Base-by-base conservation (phyloP, 805 yeast species). In the Ogataea populi-albae region DNA sequence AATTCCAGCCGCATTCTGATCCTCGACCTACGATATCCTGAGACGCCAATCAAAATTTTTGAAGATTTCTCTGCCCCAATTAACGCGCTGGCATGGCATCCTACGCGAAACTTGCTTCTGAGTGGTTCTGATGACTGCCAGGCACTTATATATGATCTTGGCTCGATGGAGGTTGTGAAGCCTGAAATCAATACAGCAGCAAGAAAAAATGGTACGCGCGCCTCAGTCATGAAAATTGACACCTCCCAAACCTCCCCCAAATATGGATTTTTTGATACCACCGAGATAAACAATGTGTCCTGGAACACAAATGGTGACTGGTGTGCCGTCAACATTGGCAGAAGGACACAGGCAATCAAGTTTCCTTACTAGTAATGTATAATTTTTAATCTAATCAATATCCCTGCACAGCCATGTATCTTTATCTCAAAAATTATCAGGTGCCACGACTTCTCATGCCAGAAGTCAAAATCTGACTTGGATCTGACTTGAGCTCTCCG, bases 1-100 rank as follows among this genome's bases (percentile, higher is more conserved):
- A 77, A 81, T 51, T 78, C 86, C 17, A 73, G 74, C 47, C 68
- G 71, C 35, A 75, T 88, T 4, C 66, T 79, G 17, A 68, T 91
- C 9, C 68, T 93, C 37, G 98, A 91, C 59, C 75, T 89, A 67
- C 70, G 98, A 42, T 78, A 81, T 56, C 96, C 97, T 0, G 95
- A 96, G 3, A 57, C 78, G 2, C 96, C 98, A 0, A 69, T 83
- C 1, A 61, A 73, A n/a, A 72, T 75, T 0, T 66, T 91, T 26
- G 77, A 78, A 23, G 89, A 82, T 11, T 94, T 82, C 55, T 52
- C 63, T 18, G 77, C 79, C 0, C 68, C 83, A 1, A 75, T 91
- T 17, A 91, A 91, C 54, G 69, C 79, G 44, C 73, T 89, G 12
- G 62, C 70, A 34, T 91, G 97, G 97, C 91, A 89, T 49, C 97